Percentiles rank a stretch among this genome's conserved stretches.
Conservation (phyloP, 176 grass and related monocot genomes). For the Eragrostis curvula region DNA sequence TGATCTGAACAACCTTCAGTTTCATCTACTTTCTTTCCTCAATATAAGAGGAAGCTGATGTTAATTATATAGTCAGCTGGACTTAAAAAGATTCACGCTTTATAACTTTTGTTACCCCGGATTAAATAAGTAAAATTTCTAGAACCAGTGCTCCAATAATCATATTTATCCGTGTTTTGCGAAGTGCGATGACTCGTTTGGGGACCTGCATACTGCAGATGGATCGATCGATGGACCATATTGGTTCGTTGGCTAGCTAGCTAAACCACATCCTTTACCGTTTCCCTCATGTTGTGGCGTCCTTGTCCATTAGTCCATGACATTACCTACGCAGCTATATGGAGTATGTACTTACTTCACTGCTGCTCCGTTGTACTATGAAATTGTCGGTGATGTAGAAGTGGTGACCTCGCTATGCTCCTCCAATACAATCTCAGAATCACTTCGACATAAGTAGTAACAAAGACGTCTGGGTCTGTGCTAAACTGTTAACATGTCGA, state of each 20-base stretch:
- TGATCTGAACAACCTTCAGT: too few relatives aligned
- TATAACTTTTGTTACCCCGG: too few relatives aligned
- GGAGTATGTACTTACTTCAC: not conserved
- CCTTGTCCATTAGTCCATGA: slow-evolving; percentile 46
- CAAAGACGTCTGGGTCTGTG: not conserved
- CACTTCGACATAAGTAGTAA: not conserved
- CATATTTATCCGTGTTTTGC: not conserved
- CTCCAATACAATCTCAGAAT: not conserved
- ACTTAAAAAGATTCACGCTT: too few relatives aligned
- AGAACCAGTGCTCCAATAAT: too few relatives aligned
- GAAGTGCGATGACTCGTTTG: not conserved
- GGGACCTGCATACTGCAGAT: not conserved
- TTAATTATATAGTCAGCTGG: too few relatives aligned
- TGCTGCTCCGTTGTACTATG: not conserved
- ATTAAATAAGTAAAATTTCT: too few relatives aligned
- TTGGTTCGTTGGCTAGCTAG: slow-evolving; percentile 26
- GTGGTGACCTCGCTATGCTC: not conserved
- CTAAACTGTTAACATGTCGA: not conserved
- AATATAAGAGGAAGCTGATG: too few relatives aligned
- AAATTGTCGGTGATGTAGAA: slow-evolving; percentile 26
- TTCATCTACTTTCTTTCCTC: too few relatives aligned
- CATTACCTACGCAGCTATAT: slow-evolving; percentile 14
- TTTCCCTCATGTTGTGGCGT: slow-evolving; percentile 39
- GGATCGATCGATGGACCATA: not conserved
- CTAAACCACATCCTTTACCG: slow-evolving; percentile 44